These are phyloP conservation scores for Saxophila tyrrhenica DNA, from an alignment of 495 filamentous ascomycete genomes.

Conservation along the genomic window DNA sequence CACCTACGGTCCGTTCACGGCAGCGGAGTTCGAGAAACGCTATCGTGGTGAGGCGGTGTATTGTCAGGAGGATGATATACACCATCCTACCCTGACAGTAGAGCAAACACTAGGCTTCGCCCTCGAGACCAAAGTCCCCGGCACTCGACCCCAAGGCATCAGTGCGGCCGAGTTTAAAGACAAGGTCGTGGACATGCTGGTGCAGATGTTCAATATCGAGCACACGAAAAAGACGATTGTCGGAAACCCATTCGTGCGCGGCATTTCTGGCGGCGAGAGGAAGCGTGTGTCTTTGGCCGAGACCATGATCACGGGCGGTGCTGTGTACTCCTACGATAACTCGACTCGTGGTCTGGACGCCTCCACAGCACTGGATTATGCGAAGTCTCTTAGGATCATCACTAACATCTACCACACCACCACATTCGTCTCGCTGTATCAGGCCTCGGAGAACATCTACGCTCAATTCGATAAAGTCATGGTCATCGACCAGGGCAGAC, in stretches of 20 bases:
- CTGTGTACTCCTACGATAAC: conserved; percentile 73
- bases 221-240: conserved; percentile 73
- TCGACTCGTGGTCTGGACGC: conserved; percentile 74
- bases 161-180: conserved; percentile 59
- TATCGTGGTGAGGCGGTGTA: conserved; percentile 80
- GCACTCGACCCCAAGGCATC: conserved; percentile 56
- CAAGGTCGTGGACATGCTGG: conserved; percentile 54
- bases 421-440: conserved; percentile 73
- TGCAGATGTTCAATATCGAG: conserved; percentile 81
- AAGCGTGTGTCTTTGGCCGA: conserved; percentile 67
- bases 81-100: conserved; percentile 71
- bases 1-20: conserved; percentile 61
- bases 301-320: conserved; percentile 59
- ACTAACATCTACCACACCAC: conserved; percentile 70
- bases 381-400: conserved; percentile 62
- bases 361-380: conserved; percentile 65
- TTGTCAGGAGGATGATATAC: conserved; percentile 74
- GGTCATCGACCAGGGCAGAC: conserved; percentile 64
- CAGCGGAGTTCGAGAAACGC: conserved; percentile 45
- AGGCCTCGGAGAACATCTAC: conserved; percentile 78
- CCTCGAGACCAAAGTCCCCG: conserved; percentile 67
- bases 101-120: conserved; percentile 70
- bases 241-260: conserved; percentile 68
- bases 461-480: conserved; percentile 78
- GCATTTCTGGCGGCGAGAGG: conserved; percentile 76